A percentile compares a stretch with the other conserved stretches of the same genome.
phyloP scores from a whole-genome alignment of 441 rosid species.

The Erysimum cheiri region DNA sequence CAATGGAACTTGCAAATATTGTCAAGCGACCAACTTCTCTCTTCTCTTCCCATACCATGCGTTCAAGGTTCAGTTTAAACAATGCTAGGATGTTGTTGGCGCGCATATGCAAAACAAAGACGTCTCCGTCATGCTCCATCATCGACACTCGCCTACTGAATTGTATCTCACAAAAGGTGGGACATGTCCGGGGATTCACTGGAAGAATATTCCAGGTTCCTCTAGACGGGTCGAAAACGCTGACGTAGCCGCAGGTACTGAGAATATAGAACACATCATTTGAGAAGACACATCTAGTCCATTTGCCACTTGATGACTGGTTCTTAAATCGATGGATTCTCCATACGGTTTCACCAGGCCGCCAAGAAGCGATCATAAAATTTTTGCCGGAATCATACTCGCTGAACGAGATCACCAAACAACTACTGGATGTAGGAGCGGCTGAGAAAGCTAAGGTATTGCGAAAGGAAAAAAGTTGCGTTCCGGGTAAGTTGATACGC shows the following conservation, averaged over 20 bases:
- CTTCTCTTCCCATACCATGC: background rate
- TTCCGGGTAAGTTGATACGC: background rate
- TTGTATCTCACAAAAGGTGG: background rate
- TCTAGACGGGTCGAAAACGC: background rate
- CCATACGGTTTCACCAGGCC: slow-evolving; percentile 26
- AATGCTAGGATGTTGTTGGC: background rate
- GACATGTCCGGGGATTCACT: background rate
- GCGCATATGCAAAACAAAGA: background rate
- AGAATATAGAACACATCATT: slow-evolving; percentile 17
- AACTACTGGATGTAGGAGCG: slow-evolving; percentile 31
- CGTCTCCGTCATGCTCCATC: slow-evolving; percentile 24
- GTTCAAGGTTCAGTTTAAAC: slow-evolving; percentile 5
- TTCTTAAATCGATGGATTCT: background rate
- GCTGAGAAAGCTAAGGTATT: slow-evolving; percentile 3
- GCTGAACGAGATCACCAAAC: slow-evolving; percentile 1
- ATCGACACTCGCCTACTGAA: background rate
- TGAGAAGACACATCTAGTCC: slow-evolving; percentile 4
- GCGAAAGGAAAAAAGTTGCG: fast-evolving
- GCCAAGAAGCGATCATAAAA: background rate
- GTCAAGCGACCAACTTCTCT: slow-evolving; percentile 10
- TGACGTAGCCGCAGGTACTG: background rate
- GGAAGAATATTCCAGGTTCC: slow-evolving; percentile 1
- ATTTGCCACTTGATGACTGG: background rate
- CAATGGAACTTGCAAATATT: background rate
- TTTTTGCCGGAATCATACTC: background rate